Evolutionary conservation across 306 rosid species (phyloP).

Genomic region (Malus fusca): DNA sequence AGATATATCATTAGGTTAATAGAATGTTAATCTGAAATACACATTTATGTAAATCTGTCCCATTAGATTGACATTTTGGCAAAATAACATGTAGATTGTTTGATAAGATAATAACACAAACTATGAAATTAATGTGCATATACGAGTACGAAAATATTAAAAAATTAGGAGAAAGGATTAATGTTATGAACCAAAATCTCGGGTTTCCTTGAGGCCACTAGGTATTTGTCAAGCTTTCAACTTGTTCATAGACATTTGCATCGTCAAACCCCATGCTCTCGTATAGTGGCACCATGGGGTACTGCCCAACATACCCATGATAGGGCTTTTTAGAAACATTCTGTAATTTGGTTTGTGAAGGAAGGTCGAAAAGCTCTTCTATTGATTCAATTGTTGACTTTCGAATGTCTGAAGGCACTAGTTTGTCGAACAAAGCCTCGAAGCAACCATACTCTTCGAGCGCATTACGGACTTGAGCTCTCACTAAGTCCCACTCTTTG

Average conservation of each 20-base stretch:
- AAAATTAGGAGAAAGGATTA: not conserved
- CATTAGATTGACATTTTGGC: not conserved
- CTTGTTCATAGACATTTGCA: conserved; percentile 26
- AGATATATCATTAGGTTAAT: not conserved
- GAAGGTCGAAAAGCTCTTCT: conserved; percentile 58
- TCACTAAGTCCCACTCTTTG: conserved; percentile 46
- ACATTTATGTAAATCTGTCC: no score
- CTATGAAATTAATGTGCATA: not conserved
- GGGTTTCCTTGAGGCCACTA: conserved; percentile 63
- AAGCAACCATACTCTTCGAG: conserved; percentile 63
- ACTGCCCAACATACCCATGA: conserved; percentile 67
- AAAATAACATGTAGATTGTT: not conserved
- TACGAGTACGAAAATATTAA: not conserved
- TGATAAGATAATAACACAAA: not conserved
- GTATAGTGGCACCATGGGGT: conserved; percentile 49
- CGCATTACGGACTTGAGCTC: conserved; percentile 44
- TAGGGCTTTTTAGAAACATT: conserved; percentile 48
- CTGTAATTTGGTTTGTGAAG: conserved; percentile 47
- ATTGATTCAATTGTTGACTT: conserved; percentile 28
- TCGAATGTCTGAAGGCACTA: conserved; percentile 33
- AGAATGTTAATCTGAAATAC: not conserved
- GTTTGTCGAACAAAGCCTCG: conserved; percentile 46
- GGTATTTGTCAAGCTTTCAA: conserved; percentile 27
- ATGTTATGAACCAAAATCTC: conserved; percentile 32
- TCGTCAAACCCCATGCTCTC: conserved; percentile 67